phyloP scores from a whole-genome alignment of 179 eudicot species.

The Silene coronaria region DNA sequence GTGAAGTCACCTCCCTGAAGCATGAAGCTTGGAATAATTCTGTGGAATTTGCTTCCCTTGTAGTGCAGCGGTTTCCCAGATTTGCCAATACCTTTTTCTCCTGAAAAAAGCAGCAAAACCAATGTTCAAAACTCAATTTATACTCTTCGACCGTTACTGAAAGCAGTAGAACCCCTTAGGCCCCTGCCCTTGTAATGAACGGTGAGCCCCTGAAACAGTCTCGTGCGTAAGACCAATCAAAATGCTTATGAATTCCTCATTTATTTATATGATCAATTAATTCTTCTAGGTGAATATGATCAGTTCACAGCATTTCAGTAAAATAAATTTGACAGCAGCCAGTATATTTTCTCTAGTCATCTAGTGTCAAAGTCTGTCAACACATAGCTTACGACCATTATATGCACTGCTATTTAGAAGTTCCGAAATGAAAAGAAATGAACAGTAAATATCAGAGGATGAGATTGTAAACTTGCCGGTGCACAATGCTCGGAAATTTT shows the following conservation, averaged over 20 bases:
- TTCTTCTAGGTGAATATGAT: too few relatives aligned
- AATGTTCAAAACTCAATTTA: background rate
- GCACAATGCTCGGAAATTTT: slow-evolving; percentile 91
- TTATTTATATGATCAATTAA: too few relatives aligned
- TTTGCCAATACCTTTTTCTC: slow-evolving; percentile 85
- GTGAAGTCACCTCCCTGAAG: slow-evolving; percentile 98
- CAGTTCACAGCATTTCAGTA: background rate
- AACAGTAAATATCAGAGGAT: background rate
- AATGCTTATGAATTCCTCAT: too few relatives aligned
- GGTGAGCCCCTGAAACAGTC: too few relatives aligned
- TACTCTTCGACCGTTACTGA: background rate
- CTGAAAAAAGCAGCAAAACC: slow-evolving; percentile 28
- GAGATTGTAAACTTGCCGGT: slow-evolving; percentile 59
- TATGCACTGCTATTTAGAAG: background rate
- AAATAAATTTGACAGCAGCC: background rate
- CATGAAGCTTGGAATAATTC: slow-evolving; percentile 98
- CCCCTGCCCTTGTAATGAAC: background rate
- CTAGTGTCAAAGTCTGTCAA: too few relatives aligned
- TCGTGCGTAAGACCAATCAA: too few relatives aligned
- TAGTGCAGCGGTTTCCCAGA: slow-evolving; percentile 85
- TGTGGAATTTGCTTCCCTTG: slow-evolving; percentile 90
- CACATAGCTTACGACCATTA: background rate
- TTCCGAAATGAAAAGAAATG: background rate
- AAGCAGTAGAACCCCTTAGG: background rate
- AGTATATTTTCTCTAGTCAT: background rate